Conservation (phyloP, 495 filamentous ascomycete species). For the Xylona heveae region DNA sequence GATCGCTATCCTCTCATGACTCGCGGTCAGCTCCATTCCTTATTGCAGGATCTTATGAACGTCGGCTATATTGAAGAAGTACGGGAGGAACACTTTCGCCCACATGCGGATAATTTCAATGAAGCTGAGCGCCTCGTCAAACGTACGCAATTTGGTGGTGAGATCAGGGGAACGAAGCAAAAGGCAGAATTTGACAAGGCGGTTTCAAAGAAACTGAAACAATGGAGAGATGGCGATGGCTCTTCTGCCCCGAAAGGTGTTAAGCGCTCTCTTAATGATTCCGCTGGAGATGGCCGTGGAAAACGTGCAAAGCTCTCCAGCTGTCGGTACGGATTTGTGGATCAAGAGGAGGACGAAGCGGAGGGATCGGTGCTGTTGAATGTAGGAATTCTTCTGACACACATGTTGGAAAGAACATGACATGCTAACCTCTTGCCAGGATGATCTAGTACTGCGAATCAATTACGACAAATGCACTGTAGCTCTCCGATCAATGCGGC, state of each 20-base stretch:
- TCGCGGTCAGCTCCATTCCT: constrained; percentile 17
- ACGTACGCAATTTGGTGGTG: constrained; percentile 12
- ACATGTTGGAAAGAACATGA: constrained; percentile 2
- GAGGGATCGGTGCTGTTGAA: no score
- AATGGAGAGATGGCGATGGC: constrained; percentile 27
- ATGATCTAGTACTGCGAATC: constrained; percentile 47
- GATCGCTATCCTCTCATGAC: constrained; percentile 2
- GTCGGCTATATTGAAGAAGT: constrained; percentile 28
- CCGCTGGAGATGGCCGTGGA: constrained; percentile 7
- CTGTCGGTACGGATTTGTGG: constrained; percentile 14
- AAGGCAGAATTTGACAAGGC: constrained; percentile 14
- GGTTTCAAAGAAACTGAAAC: constrained; percentile 34
- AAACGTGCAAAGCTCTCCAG: constrained; percentile 27
- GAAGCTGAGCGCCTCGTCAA: constrained; percentile 24
- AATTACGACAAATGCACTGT: constrained; percentile 76
- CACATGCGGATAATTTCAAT: constrained; percentile 25
- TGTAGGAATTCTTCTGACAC: no score
- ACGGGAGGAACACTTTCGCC: constrained; percentile 27
- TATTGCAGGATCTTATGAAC: constrained; percentile 22
- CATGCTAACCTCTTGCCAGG: constrained; percentile 15
- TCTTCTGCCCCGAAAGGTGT: constrained; percentile 7
- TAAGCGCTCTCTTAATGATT: constrained; percentile 8
- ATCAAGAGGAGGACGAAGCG: constrained; percentile 18
- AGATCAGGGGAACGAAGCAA: constrained; percentile 13
- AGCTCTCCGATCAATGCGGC: constrained; percentile 53